Evolutionary conservation across 2,329 filamentous ascomycete species (phyloP), one percentile per base, ranked within the genome.

Genomic region (Thielaviopsis populi): DNA sequence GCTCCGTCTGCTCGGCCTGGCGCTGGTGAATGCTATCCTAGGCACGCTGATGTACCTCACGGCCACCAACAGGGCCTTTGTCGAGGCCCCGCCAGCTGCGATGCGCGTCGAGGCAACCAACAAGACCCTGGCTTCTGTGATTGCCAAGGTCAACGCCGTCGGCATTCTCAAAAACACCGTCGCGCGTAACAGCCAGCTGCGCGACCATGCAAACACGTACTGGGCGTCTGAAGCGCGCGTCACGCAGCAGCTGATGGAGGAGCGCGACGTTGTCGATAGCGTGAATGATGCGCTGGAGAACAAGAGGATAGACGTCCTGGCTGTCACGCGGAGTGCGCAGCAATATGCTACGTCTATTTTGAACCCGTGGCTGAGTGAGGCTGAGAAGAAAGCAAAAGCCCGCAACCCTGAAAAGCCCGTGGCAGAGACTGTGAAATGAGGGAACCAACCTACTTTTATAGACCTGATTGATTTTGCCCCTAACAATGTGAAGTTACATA

Each of bases 81-180:
- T 83, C 24, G 76, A 78, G 58, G 82, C 84, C 15, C 80, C 82
- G 0, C 77, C 80, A 0, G 73, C 84, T 0, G 81, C 84, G 0
- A 84, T 88, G 71, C 83, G 88, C 66, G 74, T 95, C 50, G 85
- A 89, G 68, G 70, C 73, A 1, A 76, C 78, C 1, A 79, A 82
- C 60, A 77, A 80, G 59, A 73, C 77, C 2, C 73, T 95, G 59
- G 80, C 83, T 53, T 74, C 75, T 4, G 78, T 82, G 13, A 81
- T 84, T 71, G 80, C 82, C 63, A 90, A 86, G 72, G 73, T 95
- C 66, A 84, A 82, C 68, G 88, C 87, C 0, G 75, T 88, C 43
- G 87, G 84, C 7, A 84, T 95, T 65, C 76, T 95, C 56, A 83
- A 87, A 72, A 96, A 96, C 75, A 89, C 89, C 2, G 81, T 88